Base-by-base conservation (phyloP, 2,329 filamentous ascomycete genomes). In the Raffaelea deltoideospora region DNA sequence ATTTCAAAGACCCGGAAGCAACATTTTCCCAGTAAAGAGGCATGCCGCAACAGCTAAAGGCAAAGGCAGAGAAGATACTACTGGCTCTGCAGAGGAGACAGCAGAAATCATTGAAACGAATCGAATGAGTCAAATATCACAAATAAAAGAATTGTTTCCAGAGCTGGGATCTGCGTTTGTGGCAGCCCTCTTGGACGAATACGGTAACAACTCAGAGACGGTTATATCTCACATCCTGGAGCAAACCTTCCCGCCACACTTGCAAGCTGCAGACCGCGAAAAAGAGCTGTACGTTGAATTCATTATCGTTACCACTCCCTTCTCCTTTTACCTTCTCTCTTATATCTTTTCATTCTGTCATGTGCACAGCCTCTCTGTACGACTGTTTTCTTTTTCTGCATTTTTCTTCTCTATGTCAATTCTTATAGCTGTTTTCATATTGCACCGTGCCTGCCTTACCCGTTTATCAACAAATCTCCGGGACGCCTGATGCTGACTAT, bases 91-190 rank as follows among this genome's bases (percentile, higher is more conserved):
- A 6, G 44, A 50, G 7, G 48, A 57, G 6, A 4, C 5, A 11
- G 3, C 22, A n/a, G n/a, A n/a, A n/a, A n/a, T n/a, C n/a, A n/a
- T n/a, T n/a, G n/a, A n/a, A n/a, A n/a, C n/a, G n/a, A n/a, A n/a
- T n/a, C n/a, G n/a, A n/a, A n/a, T n/a, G 72, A 87, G 80, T 47
- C 72, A 88, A 34, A 75, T 96, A 35, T 80, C 80, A 0, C 84
- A 92, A 53, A 69, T 98, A n/a, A 86, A 94, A 51, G 88, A 98
- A 51, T 64, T 96, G 0, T 95, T 96, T 50, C 85, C 88, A 0
- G 75, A 93, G 43, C 63, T 96, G 10, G 86, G 87, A 5, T 78
- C 82, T 4, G 82, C 70, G 0, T 96, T 94, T 51, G 64, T 96
- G 14, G 67, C 82, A 15, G 79, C 72, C 47, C 66, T 93, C 10